Evolutionary conservation across 441 rosid genomes (phyloP).

Genomic region (Erodium moschatum): DNA sequence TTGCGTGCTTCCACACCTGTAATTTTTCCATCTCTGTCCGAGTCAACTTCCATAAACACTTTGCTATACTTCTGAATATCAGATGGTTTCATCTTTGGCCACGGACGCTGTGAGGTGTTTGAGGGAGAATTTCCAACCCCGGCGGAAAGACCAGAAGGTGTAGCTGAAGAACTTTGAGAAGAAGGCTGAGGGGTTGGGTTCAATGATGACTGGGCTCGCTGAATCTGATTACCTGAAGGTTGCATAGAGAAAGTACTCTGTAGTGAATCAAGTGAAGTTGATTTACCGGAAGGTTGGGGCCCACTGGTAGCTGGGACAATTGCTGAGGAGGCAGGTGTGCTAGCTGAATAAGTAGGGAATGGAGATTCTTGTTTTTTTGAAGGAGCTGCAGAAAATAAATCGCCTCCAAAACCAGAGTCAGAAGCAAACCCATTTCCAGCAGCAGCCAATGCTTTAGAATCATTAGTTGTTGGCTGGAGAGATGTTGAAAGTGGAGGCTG

Average conservation of each 20-base stretch:
- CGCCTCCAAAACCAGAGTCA: slow-evolving; percentile 37
- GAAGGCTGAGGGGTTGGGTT: slow-evolving; percentile 44
- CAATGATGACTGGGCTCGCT: slow-evolving; percentile 38
- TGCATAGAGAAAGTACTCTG: slow-evolving; percentile 54
- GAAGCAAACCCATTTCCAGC: no score
- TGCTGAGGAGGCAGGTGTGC: slow-evolving; percentile 32
- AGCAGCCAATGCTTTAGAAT: slow-evolving; percentile 40
- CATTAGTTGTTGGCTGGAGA: slow-evolving; percentile 30
- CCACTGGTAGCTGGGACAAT: slow-evolving; percentile 41
- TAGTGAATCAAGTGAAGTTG: slow-evolving; percentile 57
- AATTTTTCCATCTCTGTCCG: slow-evolving; percentile 86
- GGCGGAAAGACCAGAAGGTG: slow-evolving; percentile 41
- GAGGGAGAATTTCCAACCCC: slow-evolving; percentile 48
- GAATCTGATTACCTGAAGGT: slow-evolving; percentile 51
- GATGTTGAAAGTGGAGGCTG: slow-evolving; percentile 34
- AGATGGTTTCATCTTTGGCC: slow-evolving; percentile 86
- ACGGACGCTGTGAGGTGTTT: slow-evolving; percentile 42
- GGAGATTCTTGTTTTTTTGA: slow-evolving; percentile 43
- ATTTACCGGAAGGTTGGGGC: slow-evolving; percentile 45
- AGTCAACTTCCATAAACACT: slow-evolving; percentile 86
- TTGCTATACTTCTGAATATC: slow-evolving; percentile 80
- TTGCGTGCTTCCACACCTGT: slow-evolving; percentile 87
- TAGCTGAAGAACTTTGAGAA: slow-evolving; percentile 38
- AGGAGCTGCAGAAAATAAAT: slow-evolving; percentile 45
- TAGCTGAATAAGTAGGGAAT: slow-evolving; percentile 32